A percentile compares a stretch with the other conserved stretches of the same genome.
These are phyloP conservation scores for Raffaelea deltoideospora DNA, from an alignment of 2,329 filamentous ascomycete species.

Conservation along the genomic window DNA sequence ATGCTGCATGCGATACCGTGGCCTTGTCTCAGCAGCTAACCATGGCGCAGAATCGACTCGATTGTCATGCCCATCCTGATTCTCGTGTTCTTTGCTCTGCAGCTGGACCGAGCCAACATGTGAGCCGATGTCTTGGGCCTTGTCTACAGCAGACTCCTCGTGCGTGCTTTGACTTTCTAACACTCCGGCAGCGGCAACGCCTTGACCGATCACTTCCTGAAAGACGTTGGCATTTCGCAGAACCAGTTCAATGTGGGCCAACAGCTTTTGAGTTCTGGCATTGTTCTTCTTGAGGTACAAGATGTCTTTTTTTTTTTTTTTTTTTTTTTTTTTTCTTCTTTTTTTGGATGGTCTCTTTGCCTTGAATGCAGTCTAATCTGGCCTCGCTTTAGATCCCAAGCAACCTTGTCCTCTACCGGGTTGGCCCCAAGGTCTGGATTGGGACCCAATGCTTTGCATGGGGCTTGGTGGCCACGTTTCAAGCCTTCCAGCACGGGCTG, in stretches of 20 bases:
- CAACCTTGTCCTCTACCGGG: conserved; percentile 29
- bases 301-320: too few relatives aligned
- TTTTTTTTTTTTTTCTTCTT: too few relatives aligned
- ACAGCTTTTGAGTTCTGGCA: conserved; percentile 19
- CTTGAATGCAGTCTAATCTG: too few relatives aligned
- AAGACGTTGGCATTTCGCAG: conserved; percentile 20
- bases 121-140: background rate
- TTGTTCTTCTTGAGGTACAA: conserved; percentile 6
- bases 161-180: too few relatives aligned
- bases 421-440: conserved; percentile 37
- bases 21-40: background rate
- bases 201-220: conserved; percentile 12
- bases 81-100: conserved; percentile 26
- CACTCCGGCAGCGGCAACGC: conserved; percentile 10
- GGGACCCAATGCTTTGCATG: conserved; percentile 37
- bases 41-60: conserved; percentile 15
- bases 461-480: conserved; percentile 37
- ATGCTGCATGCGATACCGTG: too few relatives aligned
- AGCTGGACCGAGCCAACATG: conserved; percentile 24
- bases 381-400: conserved; percentile 30
- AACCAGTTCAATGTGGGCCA: conserved; percentile 30
- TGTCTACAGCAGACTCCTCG: background rate
- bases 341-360: too few relatives aligned
- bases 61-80: conserved; percentile 27
- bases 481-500: conserved; percentile 33